Evolutionary conservation across 2,329 filamentous ascomycete species (phyloP).

Genomic region (Diplodia intermedia): DNA sequence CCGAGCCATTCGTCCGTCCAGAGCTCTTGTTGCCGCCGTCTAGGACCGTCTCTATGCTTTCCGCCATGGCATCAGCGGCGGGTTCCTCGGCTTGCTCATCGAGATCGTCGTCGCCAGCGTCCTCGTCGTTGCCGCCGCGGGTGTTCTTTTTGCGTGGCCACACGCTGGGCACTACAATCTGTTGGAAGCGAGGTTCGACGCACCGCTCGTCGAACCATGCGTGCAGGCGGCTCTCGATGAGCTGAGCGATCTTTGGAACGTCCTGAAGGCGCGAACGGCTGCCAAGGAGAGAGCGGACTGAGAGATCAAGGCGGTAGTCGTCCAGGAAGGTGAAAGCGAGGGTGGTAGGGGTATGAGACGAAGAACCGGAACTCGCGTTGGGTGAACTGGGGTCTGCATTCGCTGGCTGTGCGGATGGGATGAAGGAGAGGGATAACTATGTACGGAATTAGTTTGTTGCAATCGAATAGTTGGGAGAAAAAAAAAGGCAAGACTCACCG

Average conservation of each 20-base stretch:
- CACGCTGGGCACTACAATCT: conserved; percentile 80
- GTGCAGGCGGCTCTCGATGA: conserved; percentile 80
- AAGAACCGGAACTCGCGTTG: conserved; percentile 33
- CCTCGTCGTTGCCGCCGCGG: conserved; percentile 69
- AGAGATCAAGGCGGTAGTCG: conserved; percentile 84
- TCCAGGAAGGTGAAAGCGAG: conserved; percentile 94
- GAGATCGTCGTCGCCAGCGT: conserved; percentile 37
- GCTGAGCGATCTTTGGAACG: conserved; percentile 85
- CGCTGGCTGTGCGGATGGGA: conserved; percentile 64
- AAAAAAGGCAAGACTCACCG: conserved; percentile 47
- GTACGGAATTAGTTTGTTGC: not conserved
- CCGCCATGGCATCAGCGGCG: not conserved
- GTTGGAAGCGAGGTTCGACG: conserved; percentile 85
- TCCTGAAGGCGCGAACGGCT: conserved; percentile 82
- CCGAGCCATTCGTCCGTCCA: not conserved
- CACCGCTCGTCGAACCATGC: conserved; percentile 88
- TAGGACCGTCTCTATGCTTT: conserved; percentile 21
- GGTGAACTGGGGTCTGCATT: conserved; percentile 48
- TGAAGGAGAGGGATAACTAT: conserved; percentile 82
- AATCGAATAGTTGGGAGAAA: not conserved
- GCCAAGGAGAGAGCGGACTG: conserved; percentile 78
- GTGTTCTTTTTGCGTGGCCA: conserved; percentile 89
- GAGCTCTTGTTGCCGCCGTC: not conserved
- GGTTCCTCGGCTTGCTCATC: conserved; percentile 25
- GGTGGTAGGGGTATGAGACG: conserved; percentile 69